A percentile compares a stretch with the other conserved stretches of the same genome.
These are phyloP conservation scores for Trichoderma koningii DNA, from an alignment of 2,329 filamentous ascomycete genomes.

Conservation along the genomic window DNA sequence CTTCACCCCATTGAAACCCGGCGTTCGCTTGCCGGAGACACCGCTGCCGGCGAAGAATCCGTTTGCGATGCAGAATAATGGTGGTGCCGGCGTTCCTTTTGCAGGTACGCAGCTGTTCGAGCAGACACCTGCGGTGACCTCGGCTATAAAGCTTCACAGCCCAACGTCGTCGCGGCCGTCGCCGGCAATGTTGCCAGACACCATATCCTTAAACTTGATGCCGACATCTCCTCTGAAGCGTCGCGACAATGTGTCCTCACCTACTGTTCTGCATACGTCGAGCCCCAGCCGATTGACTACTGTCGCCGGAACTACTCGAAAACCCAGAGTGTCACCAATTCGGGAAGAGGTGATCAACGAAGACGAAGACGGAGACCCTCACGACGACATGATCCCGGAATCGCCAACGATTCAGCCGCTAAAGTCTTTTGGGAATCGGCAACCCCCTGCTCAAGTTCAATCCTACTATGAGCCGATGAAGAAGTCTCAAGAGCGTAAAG, in stretches of 20 bases:
- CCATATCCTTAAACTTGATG: conserved; percentile 49
- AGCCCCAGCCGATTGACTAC: conserved; percentile 45
- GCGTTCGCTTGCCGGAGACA: conserved; percentile 48
- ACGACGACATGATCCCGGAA: conserved; percentile 42
- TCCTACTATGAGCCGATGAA: conserved; percentile 48
- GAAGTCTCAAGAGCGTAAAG: conserved; percentile 49
- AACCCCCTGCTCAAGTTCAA: conserved; percentile 40
- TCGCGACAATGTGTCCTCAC: conserved; percentile 51
- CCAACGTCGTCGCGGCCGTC: conserved; percentile 62
- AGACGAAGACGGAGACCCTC: conserved; percentile 32
- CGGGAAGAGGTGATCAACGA: conserved; percentile 34
- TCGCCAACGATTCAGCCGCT: conserved; percentile 39
- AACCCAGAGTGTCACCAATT: conserved; percentile 29
- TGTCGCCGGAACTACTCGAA: conserved; percentile 36
- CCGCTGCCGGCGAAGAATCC: conserved; percentile 53
- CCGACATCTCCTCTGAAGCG: conserved; percentile 54
- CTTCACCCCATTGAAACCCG: conserved; percentile 39
- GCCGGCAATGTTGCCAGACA: conserved; percentile 49
- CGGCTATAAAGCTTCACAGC: conserved; percentile 52
- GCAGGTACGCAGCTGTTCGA: conserved; percentile 55
- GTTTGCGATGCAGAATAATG: conserved; percentile 44
- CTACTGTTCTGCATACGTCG: conserved; percentile 45
- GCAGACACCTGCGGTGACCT: conserved; percentile 57
- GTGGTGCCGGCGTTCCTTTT: conserved; percentile 42
- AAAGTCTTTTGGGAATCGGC: conserved; percentile 32